These are phyloP conservation scores for Dalbergia cochinchinensis DNA, from an alignment of 306 rosid species.

Conservation along the genomic window DNA sequence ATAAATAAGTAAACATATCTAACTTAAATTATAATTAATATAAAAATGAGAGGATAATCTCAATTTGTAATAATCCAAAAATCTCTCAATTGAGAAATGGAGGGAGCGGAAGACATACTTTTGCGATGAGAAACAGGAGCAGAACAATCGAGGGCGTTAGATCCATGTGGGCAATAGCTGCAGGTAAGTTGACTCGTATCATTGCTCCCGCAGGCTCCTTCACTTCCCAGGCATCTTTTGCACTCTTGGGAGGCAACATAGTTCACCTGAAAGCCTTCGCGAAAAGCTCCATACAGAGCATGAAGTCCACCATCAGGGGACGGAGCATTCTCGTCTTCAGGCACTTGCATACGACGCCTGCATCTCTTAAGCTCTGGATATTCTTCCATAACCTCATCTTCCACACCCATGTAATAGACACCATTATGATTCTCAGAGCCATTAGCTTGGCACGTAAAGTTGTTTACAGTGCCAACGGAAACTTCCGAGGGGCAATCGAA, in stretches of 20 bases:
- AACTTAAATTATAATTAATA: too few species aligned
- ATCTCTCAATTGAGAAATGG: too few species aligned
- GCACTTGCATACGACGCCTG: neutral
- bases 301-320: too few species aligned
- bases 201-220: neutral
- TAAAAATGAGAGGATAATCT: too few species aligned
- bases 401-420: neutral
- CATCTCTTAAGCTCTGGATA: neutral
- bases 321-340: too few species aligned
- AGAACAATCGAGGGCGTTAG: too few species aligned
- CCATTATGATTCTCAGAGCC: too few species aligned
- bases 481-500: neutral
- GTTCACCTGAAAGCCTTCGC: neutral
- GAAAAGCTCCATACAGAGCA: neutral
- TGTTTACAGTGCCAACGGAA: neutral
- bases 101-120: too few species aligned
- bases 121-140: too few species aligned
- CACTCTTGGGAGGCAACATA: neutral
- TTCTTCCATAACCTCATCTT: neutral
- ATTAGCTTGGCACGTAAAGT: neutral
- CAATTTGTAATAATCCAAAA: too few species aligned
- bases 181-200: neutral
- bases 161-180: neutral
- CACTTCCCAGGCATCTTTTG: neutral
- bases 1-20: too few species aligned